A percentile compares a stretch with the other conserved stretches of the same genome.
Evolutionary conservation across 257 asterid genomes (phyloP).

Genomic region (Euphrasia confusa): DNA sequence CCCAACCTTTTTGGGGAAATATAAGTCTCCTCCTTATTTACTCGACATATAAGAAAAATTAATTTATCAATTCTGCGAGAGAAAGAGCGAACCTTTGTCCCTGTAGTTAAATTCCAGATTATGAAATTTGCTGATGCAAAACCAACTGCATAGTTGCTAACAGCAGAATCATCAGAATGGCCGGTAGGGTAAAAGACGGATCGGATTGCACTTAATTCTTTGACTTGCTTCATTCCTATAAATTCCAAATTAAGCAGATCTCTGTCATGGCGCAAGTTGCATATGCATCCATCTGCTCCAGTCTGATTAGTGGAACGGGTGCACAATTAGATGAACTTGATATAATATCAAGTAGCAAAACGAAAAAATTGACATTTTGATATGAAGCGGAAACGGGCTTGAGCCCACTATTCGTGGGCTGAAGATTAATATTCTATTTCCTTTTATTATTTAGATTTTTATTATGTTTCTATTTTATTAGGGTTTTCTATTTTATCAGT

Average conservation of each 20-base stretch:
- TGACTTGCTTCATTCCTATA: constrained; percentile 80
- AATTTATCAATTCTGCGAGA: constrained; percentile 16
- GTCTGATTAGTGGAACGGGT: constrained; percentile 41
- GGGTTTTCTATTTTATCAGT: too few species aligned
- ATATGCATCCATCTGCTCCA: constrained; percentile 98
- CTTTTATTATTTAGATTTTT: too few species aligned
- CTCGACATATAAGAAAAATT: background rate
- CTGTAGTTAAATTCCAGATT: constrained; percentile 71
- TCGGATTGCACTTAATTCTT: constrained; percentile 67
- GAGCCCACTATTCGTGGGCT: too few species aligned
- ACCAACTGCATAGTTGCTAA: constrained; percentile 70
- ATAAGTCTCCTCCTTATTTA: too few species aligned
- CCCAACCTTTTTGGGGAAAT: too few species aligned
- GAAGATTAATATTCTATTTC: too few species aligned
- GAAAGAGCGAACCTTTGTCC: constrained; percentile 58
- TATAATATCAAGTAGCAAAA: constrained; percentile 19
- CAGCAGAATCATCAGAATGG: constrained; percentile 35
- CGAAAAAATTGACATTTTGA: constrained; percentile 8
- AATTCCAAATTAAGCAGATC: constrained; percentile 57
- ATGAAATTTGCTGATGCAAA: constrained; percentile 81
- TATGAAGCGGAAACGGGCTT: too few species aligned
- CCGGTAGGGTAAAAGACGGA: constrained; percentile 44
- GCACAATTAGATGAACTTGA: constrained; percentile 23
- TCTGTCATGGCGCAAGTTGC: constrained; percentile 68
- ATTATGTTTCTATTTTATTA: too few species aligned